Evolutionary conservation across 2,329 filamentous ascomycete genomes (phyloP), one percentile per base, ranked within the genome.

Genomic region (Aspergillus amoenus): DNA sequence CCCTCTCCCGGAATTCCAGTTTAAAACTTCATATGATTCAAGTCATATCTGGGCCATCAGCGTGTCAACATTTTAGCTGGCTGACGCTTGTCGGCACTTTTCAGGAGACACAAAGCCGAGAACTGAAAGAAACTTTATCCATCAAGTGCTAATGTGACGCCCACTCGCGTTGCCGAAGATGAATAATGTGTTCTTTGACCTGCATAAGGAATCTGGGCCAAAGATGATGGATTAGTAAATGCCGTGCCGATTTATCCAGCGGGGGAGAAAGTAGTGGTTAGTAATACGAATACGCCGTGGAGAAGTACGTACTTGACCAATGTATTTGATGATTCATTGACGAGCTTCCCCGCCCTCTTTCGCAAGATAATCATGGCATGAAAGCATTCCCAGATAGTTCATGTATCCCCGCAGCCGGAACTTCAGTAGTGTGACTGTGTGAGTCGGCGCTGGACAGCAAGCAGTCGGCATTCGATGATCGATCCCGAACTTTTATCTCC

Each of bases 191-290:
- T 21, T 24, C 41, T 41, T 41, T 47, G 27, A 22, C 9, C 52
- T 34, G 51, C 56, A 55, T 50, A 48, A 46, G 17, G 24, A 43
- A 42, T 18, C 34, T 34, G 46, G 17, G 5, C 40, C 13, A 48
- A 34, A 6, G 48, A 40, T 41, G 15, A 39, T 52, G 52, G 53
- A 42, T 42, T 46, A 50, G 32, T 37, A 9, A 30, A 27, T 55
- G 40, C n/a, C 52, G 60, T 67, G 65, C 65, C 65, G 65, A 59
- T 41, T 66, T 66, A 67, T 66, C 64, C 64, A 67, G 54, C 54
- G 56, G 58, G 53, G 59, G 55, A 59, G 37, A 41, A 39, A 27
- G 7, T 24, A 6, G 24, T 24, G 7, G 24, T 24, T 24, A 24
- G 22, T 15, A 24, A 53, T 21, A 42, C 21, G 37, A 12, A 44